These are phyloP conservation scores for Fremontodendron californicum DNA, from an alignment of 345 rosid genomes.

Conservation along the genomic window DNA sequence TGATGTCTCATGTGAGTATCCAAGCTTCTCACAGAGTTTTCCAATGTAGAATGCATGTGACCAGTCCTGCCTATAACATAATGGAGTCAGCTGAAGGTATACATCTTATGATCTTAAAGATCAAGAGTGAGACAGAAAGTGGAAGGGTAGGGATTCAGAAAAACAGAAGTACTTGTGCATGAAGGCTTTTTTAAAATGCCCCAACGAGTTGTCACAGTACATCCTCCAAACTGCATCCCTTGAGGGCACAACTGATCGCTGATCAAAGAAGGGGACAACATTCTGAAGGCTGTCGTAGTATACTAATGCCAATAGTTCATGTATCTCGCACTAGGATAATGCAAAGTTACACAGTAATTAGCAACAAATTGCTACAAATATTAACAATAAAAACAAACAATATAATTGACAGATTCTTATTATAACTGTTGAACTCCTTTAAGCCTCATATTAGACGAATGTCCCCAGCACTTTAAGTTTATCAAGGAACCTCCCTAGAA, in stretches of 20 bases:
- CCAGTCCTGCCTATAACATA: constrained; percentile 80
- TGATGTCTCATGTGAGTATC: constrained; percentile 55
- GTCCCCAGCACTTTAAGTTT: neutral
- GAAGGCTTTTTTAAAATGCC: constrained; percentile 86
- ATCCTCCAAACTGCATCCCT: constrained; percentile 74
- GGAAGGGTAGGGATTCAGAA: constrained; percentile 16
- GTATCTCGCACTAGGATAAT: constrained; percentile 75
- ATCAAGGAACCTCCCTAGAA: neutral
- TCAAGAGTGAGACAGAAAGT: constrained; percentile 8
- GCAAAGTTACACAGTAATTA: constrained; percentile 27
- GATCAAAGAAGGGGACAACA: constrained; percentile 93
- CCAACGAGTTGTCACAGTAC: constrained; percentile 78
- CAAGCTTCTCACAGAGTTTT: constrained; percentile 90
- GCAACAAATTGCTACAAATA: constrained; percentile 14
- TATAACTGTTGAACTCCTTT: neutral
- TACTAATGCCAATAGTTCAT: constrained; percentile 89
- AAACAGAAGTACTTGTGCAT: constrained; percentile 54
- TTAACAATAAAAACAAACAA: constrained; percentile 7
- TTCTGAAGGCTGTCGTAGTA: constrained; percentile 98
- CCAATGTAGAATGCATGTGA: constrained; percentile 97
- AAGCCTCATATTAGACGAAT: neutral
- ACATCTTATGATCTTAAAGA: constrained; percentile 2
- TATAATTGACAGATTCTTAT: neutral
- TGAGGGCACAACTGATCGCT: constrained; percentile 68
- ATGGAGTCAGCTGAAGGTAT: constrained; percentile 5